A percentile compares a stretch with the other conserved stretches of the same genome.
phyloP scores from a whole-genome alignment of 2,329 filamentous ascomycete genomes.

The Plectosphaerella cucumerina region DNA sequence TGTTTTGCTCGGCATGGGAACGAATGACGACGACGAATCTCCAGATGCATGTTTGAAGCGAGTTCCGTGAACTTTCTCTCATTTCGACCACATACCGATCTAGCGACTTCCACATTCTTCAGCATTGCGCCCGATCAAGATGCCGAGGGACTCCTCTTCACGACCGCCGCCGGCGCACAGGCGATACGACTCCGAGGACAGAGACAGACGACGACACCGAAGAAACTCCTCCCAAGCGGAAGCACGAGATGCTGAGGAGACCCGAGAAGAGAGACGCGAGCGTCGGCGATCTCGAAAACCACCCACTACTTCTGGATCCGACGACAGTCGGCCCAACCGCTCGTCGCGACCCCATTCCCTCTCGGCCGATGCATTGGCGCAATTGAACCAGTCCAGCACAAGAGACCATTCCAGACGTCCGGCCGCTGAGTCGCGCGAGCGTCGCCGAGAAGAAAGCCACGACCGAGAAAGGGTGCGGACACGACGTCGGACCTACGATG shows the following conservation, averaged over 20 bases:
- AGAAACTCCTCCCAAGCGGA: slow-evolving; percentile 20
- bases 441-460: not conserved
- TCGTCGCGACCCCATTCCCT: slow-evolving; percentile 25
- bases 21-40: too few species aligned
- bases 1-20: not conserved
- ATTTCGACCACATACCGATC: slow-evolving; percentile 3
- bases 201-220: slow-evolving; percentile 31
- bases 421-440: not conserved
- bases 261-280: slow-evolving; percentile 6
- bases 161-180: slow-evolving; percentile 22
- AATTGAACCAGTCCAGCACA: slow-evolving; percentile 58
- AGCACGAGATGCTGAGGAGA: not conserved
- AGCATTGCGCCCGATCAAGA: slow-evolving; percentile 17
- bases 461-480: not conserved
- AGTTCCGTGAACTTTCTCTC: too few species aligned
- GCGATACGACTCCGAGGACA: slow-evolving; percentile 22
- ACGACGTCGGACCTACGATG: slow-evolving; percentile 20
- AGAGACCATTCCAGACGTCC: slow-evolving; percentile 28
- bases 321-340: slow-evolving; percentile 23
- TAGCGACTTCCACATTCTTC: slow-evolving; percentile 1
- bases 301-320: slow-evolving; percentile 20
- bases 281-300: slow-evolving; percentile 22
- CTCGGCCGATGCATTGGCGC: slow-evolving; percentile 57
- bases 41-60: too few species aligned
- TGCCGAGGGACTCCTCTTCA: slow-evolving; percentile 22